Percentiles rank a stretch among this genome's conserved stretches.
phyloP scores from a whole-genome alignment of 352 stramenopile genomes.

The Pythium plurisporium region DNA sequence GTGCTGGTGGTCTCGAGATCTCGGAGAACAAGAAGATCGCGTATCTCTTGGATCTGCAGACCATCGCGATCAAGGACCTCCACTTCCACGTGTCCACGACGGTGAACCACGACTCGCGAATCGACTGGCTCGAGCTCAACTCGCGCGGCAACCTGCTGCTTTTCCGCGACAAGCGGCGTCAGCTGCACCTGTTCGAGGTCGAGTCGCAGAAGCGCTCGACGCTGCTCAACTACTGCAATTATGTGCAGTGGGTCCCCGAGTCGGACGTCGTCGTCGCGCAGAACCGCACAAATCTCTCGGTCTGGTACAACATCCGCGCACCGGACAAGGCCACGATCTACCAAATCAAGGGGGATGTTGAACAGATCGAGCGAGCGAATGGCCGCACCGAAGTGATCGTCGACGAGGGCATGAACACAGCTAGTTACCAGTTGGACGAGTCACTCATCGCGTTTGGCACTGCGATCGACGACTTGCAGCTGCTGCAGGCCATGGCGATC shows the following conservation, averaged over 20 bases:
- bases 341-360: conserved; percentile 93
- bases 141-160: conserved; percentile 85
- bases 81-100: conserved; percentile 74
- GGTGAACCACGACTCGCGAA: conserved; percentile 88
- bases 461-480: conserved; percentile 90
- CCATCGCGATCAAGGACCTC: conserved; percentile 88
- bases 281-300: conserved; percentile 87
- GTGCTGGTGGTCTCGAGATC: conserved; percentile 15
- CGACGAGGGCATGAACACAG: conserved; percentile 92
- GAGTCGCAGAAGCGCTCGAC: conserved; percentile 81
- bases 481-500: conserved; percentile 91
- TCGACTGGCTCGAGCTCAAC: conserved; percentile 96
- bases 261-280: conserved; percentile 94
- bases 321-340: conserved; percentile 93
- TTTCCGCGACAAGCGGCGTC: conserved; percentile 90
- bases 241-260: conserved; percentile 95
- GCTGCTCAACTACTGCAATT: conserved; percentile 93
- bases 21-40: conserved; percentile 92
- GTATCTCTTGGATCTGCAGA: conserved; percentile 91
- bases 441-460: conserved; percentile 92
- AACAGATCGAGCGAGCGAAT: conserved; percentile 92
- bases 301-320: conserved; percentile 95
- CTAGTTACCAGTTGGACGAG: conserved; percentile 91
- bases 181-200: conserved; percentile 92
- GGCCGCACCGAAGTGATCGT: conserved; percentile 94